Conservation (phyloP, 1,284 basidiomycete genomes). For the Sporisorium graminicola region DNA sequence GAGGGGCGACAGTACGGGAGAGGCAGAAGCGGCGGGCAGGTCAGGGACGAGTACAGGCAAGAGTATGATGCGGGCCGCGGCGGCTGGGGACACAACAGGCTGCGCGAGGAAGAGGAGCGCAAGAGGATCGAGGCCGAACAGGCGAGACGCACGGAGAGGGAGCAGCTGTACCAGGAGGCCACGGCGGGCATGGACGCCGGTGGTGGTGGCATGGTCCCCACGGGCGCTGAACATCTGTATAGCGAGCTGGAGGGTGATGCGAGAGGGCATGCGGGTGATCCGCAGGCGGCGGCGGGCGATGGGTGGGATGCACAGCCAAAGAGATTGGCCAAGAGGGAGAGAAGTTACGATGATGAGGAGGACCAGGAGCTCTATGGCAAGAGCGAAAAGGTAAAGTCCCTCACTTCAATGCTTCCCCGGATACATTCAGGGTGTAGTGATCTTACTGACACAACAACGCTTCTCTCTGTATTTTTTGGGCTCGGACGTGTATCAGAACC, state of each 20-base stretch:
- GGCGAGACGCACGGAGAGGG: conserved; percentile 81
- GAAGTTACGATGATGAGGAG: conserved; percentile 43
- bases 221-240: conserved; percentile 48
- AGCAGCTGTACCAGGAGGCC: conserved; percentile 84
- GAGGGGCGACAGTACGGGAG: conserved; percentile 97
- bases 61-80: conserved; percentile 88
- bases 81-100: conserved; percentile 83
- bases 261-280: conserved; percentile 23
- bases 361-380: conserved; percentile 41
- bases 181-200: conserved; percentile 33
- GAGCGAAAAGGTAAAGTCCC: conserved; percentile 14
- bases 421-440: too few relatives aligned
- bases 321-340: conserved; percentile 76
- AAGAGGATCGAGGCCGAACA: conserved; percentile 80
- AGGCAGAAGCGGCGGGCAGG: conserved; percentile 96
- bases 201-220: conserved; percentile 46
- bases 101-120: conserved; percentile 76
- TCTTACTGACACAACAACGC: not conserved
- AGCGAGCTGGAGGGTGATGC: conserved; percentile 44
- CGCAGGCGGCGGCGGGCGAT: not conserved
- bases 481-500: conserved; percentile 49
- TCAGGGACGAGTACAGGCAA: conserved; percentile 90
- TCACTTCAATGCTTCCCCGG: too few relatives aligned
- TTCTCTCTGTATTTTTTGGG: not conserved
- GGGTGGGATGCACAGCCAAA: not conserved